A percentile compares a stretch with the other conserved stretches of the same genome.
phyloP scores from a whole-genome alignment of 352 stramenopile species.

The Peronospora farinosa region DNA sequence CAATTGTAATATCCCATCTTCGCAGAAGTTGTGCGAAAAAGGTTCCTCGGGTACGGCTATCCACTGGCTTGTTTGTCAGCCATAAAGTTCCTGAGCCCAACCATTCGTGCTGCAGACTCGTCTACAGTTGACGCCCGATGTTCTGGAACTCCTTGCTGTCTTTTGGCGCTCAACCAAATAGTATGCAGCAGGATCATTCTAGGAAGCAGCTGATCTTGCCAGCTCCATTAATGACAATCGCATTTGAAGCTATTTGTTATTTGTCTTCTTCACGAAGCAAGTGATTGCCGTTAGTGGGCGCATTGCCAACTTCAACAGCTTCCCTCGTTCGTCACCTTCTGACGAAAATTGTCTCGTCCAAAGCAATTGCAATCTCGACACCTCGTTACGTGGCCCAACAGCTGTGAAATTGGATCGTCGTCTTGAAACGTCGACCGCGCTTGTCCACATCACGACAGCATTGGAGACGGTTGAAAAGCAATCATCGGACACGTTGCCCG shows the following conservation, averaged over 20 bases:
- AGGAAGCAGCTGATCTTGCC: not conserved
- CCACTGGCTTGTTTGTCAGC: slow-evolving; percentile 17
- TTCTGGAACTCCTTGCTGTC: slow-evolving; percentile 11
- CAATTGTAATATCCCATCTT: slow-evolving; percentile 9
- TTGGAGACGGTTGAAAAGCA: slow-evolving; percentile 38
- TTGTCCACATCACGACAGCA: slow-evolving; percentile 39
- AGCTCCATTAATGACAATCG: not conserved
- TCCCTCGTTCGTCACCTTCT: slow-evolving; percentile 28
- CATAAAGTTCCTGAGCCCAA: slow-evolving; percentile 17
- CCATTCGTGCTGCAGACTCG: slow-evolving; percentile 24
- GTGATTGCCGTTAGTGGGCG: not conserved
- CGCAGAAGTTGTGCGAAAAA: slow-evolving; percentile 19
- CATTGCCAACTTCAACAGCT: slow-evolving; percentile 34
- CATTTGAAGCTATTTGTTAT: slow-evolving; percentile 14
- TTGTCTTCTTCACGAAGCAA: slow-evolving; percentile 28
- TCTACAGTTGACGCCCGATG: slow-evolving; percentile 5
- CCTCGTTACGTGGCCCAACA: slow-evolving; percentile 45
- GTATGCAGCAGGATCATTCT: no score
- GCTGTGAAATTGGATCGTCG: slow-evolving; percentile 32
- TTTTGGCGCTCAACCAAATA: slow-evolving; percentile 18
- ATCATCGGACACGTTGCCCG: slow-evolving; percentile 22
- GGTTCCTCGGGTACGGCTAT: slow-evolving; percentile 33
- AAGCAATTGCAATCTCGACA: slow-evolving; percentile 1
- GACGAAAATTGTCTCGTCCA: slow-evolving; percentile 5
- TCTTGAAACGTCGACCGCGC: slow-evolving; percentile 18